A percentile compares a stretch with the other conserved stretches of the same genome.
Evolutionary conservation across 108 stramenopile species (phyloP).

Genomic region (Pelagomonas calceolata): DNA sequence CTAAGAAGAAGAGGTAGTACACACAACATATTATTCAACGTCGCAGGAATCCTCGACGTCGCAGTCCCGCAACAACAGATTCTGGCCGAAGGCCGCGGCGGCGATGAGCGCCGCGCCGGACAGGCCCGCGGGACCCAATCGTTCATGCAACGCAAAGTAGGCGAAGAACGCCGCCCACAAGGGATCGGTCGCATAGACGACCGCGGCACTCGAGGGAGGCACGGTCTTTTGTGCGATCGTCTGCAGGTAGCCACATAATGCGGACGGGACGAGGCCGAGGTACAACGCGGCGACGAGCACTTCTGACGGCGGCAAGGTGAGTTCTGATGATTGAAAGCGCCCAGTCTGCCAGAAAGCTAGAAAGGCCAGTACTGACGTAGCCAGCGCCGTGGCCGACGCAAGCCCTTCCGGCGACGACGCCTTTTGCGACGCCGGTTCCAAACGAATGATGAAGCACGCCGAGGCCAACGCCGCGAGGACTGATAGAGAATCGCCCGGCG

Average conservation of each 20-base stretch:
- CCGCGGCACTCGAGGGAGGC: constrained; percentile 60
- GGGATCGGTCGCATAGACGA: constrained; percentile 78
- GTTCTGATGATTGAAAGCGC: constrained; percentile 4
- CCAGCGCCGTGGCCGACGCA: neutral
- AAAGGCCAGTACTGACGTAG: neutral
- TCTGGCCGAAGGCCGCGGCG: constrained; percentile 34
- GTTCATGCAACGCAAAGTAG: constrained; percentile 57
- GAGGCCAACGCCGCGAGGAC: constrained; percentile 59
- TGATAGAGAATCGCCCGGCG: constrained; percentile 62
- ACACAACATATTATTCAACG: too few relatives aligned
- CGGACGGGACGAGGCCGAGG: constrained; percentile 56
- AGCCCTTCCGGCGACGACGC: constrained; percentile 23
- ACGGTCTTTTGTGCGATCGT: constrained; percentile 58
- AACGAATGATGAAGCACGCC: too few relatives aligned
- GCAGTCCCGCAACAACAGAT: neutral
- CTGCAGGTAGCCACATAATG: constrained; percentile 63
- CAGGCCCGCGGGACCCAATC: constrained; percentile 36
- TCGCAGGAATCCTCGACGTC: too few relatives aligned
- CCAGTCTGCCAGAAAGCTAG: neutral
- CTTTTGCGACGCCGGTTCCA: neutral
- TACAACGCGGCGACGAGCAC: constrained; percentile 45
- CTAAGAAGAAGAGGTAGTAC: too few relatives aligned
- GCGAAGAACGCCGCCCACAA: constrained; percentile 73
- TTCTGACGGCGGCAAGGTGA: too few relatives aligned
- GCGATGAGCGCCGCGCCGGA: constrained; percentile 64